Base-by-base conservation (phyloP, 768 basidiomycete species). In the Hericium coralloides region DNA sequence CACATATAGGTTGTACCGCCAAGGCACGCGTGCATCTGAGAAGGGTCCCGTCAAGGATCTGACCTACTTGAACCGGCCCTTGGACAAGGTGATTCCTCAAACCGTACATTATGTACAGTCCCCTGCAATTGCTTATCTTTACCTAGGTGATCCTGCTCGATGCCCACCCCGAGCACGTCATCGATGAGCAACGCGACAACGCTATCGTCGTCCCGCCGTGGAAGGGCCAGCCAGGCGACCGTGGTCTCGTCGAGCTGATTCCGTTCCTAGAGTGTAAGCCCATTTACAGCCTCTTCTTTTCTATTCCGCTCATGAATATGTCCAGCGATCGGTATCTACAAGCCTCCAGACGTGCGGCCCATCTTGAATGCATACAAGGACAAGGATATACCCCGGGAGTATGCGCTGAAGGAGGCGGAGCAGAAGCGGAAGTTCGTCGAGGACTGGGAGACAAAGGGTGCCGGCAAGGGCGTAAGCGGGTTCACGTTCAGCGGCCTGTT, bases 41-140 rank as follows among this genome's bases (percentile, higher is more conserved):
- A 91, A 90, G 41, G 80, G 83, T 62, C 78, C 89, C 26, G 92
- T 97, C 65, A 99, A 99, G 84, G 97, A 99, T 67, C 77, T 98
- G 22, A 88, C 92, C 0, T 98, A 93, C 70, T 80, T 99, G 36
- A 98, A 98, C 71, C 88, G 97, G 50, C 57, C 62, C 12, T 54
- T 64, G 1, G 59, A 63, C 22, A 56, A 52, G 22, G 61, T 62
- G 22, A 38, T 58, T 43, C 36, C 60, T 12, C 56, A 57, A 39
- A 8, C 54, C 31, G 8, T 10, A 25, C 22, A 9, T 31, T 31
- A 31, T 43, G 22, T 47, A 4, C 26, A 20, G 12, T 37, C 36
- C 2, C 20, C 37, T 38, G 17, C 22, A 50, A 39, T 20, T 25
- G 4, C 5, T 38, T 48, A 92, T 95, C 68, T 82, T 95, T 6